phyloP scores from a whole-genome alignment of 2,329 filamentous ascomycete species.

The Colletotrichum agaves region DNA sequence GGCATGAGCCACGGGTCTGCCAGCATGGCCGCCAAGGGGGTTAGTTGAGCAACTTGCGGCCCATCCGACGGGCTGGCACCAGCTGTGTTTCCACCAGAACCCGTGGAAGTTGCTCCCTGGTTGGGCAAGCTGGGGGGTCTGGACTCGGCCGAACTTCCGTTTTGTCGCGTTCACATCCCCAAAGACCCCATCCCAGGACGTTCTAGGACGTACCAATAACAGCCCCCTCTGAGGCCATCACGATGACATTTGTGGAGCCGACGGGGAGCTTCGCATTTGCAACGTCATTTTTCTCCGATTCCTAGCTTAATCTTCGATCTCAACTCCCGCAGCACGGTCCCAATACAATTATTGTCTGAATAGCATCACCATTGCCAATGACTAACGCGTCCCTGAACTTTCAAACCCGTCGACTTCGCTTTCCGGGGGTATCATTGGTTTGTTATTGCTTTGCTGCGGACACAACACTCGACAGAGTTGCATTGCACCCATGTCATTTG shows the following conservation, averaged over 20 bases:
- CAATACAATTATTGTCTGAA: constrained; percentile 31
- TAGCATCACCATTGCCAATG: constrained; percentile 27
- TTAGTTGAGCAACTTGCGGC: no score
- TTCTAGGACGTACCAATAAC: neutral
- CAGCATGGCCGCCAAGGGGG: neutral
- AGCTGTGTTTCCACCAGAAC: neutral
- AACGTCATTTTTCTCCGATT: constrained; percentile 36
- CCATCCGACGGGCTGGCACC: neutral
- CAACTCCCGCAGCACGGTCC: constrained; percentile 22
- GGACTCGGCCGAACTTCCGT: constrained; percentile 31
- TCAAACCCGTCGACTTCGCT: constrained; percentile 1
- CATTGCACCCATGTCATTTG: constrained; percentile 26
- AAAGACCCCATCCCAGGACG: neutral
- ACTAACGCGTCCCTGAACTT: constrained; percentile 32
- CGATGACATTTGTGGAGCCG: constrained; percentile 33
- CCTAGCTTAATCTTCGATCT: constrained; percentile 34
- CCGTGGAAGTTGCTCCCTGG: no score
- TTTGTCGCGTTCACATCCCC: constrained; percentile 13
- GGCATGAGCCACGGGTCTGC: neutral
- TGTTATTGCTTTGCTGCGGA: constrained; percentile 18
- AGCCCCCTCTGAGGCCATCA: constrained; percentile 25
- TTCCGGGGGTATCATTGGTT: constrained; percentile 37
- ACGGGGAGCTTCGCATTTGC: constrained; percentile 15
- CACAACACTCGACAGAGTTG: constrained; percentile 9
- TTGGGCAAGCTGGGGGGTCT: constrained; percentile 1